These are phyloP conservation scores for Anthoceros angustus DNA, from an alignment of 225 moss, liverwort and hornwort species.

Conservation along the genomic window DNA sequence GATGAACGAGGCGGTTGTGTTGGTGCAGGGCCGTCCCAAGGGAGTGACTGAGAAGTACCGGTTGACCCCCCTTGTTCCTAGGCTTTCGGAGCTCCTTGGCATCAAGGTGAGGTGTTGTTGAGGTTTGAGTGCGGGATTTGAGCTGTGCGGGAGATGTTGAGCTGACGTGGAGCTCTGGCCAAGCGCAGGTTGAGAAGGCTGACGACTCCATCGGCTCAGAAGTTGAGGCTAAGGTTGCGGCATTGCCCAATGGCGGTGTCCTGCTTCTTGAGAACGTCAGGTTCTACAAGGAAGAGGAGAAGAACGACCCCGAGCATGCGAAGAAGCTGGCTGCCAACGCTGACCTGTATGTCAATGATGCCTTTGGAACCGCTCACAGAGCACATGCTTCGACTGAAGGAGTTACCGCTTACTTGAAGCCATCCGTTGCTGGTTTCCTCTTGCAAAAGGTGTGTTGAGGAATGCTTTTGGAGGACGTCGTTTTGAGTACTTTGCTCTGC, in stretches of 20 bases:
- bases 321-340: constrained; percentile 58
- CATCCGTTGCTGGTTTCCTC: constrained; percentile 57
- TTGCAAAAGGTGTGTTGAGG: constrained; percentile 36
- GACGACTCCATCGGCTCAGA: constrained; percentile 60
- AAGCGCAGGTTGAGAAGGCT: constrained; percentile 55
- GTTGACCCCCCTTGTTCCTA: constrained; percentile 5
- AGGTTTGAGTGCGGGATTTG: not conserved
- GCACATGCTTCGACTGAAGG: constrained; percentile 89
- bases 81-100: constrained; percentile 7
- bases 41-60: constrained; percentile 8
- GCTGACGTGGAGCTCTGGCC: constrained; percentile 41
- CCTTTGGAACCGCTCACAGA: constrained; percentile 89
- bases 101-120: not conserved
- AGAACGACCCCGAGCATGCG: constrained; percentile 60
- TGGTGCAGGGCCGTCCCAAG: constrained; percentile 8
- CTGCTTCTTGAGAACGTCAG: constrained; percentile 79
- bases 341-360: constrained; percentile 76
- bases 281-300: constrained; percentile 96
- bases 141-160: constrained; percentile 9
- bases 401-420: constrained; percentile 49
- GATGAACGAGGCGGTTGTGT: not conserved
- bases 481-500: not conserved
- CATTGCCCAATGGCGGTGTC: constrained; percentile 54
- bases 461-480: not conserved
- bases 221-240: constrained; percentile 50